Base-by-base conservation (phyloP, 768 basidiomycete species). In the Agrocybe praecox region DNA sequence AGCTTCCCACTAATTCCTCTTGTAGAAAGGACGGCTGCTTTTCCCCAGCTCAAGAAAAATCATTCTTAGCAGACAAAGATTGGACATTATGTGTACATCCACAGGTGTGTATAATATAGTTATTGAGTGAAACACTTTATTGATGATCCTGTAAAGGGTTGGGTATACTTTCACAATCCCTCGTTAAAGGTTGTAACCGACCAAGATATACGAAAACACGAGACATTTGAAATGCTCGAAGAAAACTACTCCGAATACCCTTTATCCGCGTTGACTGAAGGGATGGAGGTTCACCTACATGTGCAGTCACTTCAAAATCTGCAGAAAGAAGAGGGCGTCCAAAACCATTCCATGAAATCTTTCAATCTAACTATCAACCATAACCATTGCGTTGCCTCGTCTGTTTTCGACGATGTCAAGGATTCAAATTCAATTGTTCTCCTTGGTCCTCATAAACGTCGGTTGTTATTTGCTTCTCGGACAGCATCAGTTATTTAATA, bases 91-190 rank as follows among this genome's bases (percentile, higher is more conserved):
- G 76, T 53, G 71, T 76, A 19, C 81, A 83, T 46, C 70, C 73
- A 36, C 70, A 73, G 58, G 75, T 74, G 53, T 24, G 66, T 33
- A 26, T 32, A 24, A 23, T 48, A 21, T 40, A 10, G 47, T 14
- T 49, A 21, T 23, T 33, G 29, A 36, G 14, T 26, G 5, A 29
- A 4, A 40, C 15, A 11, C 29, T 33, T 32, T 49, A 49, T 36
- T 49, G 24, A 53, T 14, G 3, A 43, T 14, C 17, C 14, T 46
- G 69, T 69, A 19, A 65, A 80, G 72, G 82, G 83, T 22, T 83
- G 76, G 73, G 63, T 83, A 12, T 84, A 85, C 63, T 84, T 82
- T 65, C 67, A 69, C 57, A 78, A 80, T 59, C 60, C 70, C 6
- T 54, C 61, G 9, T 61, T 72, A n/a, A 74, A 72, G 50, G 65